Conservation (phyloP, 257 asterid genomes). For the Plantago ovata region DNA sequence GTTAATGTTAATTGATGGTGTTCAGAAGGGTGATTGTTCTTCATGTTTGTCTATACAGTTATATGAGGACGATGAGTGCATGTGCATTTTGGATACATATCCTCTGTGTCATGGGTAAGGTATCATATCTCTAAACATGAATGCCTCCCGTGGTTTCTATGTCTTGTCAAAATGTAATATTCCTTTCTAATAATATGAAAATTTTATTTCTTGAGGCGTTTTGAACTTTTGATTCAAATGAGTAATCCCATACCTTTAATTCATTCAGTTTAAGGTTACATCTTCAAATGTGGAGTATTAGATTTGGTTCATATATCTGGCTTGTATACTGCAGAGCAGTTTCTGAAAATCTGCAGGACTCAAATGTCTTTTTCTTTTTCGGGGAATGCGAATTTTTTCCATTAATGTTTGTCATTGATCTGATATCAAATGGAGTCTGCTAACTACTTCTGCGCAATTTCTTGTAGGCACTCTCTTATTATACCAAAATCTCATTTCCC, state of each 20-base stretch:
- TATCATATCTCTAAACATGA: constrained; percentile 38
- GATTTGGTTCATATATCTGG: background rate
- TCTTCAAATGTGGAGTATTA: too few relatives aligned
- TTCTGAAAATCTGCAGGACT: too few relatives aligned
- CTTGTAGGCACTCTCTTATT: constrained; percentile 76
- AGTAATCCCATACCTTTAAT: background rate
- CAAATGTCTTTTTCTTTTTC: too few relatives aligned
- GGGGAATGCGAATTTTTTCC: too few relatives aligned
- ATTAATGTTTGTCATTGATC: background rate
- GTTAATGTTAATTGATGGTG: constrained; percentile 1
- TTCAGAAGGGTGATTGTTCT: constrained; percentile 23
- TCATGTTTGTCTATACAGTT: constrained; percentile 44
- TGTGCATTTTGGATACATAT: constrained; percentile 85
- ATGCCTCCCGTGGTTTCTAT: constrained; percentile 21
- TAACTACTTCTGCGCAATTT: constrained; percentile 20
- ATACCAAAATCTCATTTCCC: constrained; percentile 88
- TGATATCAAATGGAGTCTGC: constrained; percentile 1
- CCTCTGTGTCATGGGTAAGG: constrained; percentile 98
- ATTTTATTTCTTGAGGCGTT: constrained; percentile 8
- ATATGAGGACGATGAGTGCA: constrained; percentile 84
- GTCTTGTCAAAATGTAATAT: background rate
- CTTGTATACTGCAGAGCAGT: background rate
- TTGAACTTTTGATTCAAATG: constrained; percentile 2
- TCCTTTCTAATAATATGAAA: background rate
- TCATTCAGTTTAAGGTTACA: background rate